Evolutionary conservation across 2,329 filamentous ascomycete species (phyloP).

Genomic region (Neopestalotiopsis sp.): DNA sequence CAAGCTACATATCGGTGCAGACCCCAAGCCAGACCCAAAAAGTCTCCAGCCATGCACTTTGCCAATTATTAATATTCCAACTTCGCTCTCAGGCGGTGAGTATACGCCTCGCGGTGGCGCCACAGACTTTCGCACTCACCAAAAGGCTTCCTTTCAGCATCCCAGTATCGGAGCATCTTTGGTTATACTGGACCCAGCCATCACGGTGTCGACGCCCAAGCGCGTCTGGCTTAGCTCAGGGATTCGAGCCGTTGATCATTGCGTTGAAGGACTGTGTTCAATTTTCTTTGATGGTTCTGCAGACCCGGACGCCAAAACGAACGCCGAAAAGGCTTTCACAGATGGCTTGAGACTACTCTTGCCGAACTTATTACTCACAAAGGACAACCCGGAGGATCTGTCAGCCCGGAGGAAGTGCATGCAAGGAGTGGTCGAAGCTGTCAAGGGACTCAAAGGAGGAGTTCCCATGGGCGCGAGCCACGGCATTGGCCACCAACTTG

Average conservation of each 20-base stretch:
- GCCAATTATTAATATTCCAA: not conserved
- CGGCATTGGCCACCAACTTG: conserved; percentile 9
- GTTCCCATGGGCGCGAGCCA: conserved; percentile 5
- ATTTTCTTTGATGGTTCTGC: not conserved
- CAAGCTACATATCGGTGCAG: not conserved
- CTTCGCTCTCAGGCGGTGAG: not conserved
- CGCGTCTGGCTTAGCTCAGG: not conserved
- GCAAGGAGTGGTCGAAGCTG: not conserved
- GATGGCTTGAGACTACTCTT: not conserved
- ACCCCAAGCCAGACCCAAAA: not conserved
- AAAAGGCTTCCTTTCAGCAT: not conserved
- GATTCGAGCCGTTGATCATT: not conserved
- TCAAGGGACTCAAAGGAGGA: not conserved
- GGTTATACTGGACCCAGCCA: not conserved
- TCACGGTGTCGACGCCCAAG: not conserved
- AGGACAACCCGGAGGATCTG: not conserved
- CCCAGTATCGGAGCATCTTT: not conserved
- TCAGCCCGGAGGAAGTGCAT: not conserved
- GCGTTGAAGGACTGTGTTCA: not conserved
- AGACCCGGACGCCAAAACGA: not conserved
- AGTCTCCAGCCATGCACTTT: not conserved
- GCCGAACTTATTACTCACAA: not conserved
- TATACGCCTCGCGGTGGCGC: not conserved
- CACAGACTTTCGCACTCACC: not conserved
- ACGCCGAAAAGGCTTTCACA: not conserved